A percentile compares a stretch with the other conserved stretches of the same genome.
Conservation (phyloP, 441 rosid species). For the Populus tomentosa region DNA sequence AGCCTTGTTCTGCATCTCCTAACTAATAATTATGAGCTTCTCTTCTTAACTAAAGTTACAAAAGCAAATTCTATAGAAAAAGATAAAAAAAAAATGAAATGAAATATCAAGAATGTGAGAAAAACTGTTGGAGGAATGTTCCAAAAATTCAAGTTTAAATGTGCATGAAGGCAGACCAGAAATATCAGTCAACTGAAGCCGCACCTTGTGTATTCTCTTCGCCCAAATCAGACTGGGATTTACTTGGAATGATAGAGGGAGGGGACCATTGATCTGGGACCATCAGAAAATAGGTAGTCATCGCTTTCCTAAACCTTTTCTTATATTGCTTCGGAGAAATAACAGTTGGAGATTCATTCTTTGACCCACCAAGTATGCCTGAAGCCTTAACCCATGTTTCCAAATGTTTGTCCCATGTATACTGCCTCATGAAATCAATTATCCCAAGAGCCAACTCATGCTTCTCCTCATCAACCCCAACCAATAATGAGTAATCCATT, state of each 20-base stretch:
- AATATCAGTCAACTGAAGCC: slow-evolving; percentile 36
- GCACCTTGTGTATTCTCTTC: slow-evolving; percentile 54
- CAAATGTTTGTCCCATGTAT: no score
- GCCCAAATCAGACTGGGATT: slow-evolving; percentile 55
- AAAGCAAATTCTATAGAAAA: slow-evolving; percentile 30
- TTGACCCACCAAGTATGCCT: slow-evolving; percentile 90
- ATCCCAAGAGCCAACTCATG: no score
- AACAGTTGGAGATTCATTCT: slow-evolving; percentile 76
- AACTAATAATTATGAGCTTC: slow-evolving; percentile 33
- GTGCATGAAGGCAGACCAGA: slow-evolving; percentile 27
- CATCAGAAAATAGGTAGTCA: slow-evolving; percentile 93
- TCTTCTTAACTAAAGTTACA: slow-evolving; percentile 18
- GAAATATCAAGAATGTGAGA: slow-evolving; percentile 18
- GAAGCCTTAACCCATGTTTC: slow-evolving; percentile 95
- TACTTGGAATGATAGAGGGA: slow-evolving; percentile 39
- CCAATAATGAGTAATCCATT: no score
- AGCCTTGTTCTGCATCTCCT: slow-evolving; percentile 35
- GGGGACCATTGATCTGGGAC: slow-evolving; percentile 99
- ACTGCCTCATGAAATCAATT: no score
- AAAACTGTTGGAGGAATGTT: slow-evolving; percentile 29
- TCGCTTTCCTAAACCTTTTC: slow-evolving; percentile 94
- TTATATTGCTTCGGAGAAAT: slow-evolving; percentile 96
- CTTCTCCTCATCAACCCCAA: no score
- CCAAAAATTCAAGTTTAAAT: slow-evolving; percentile 30
- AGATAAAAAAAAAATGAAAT: slow-evolving; percentile 5